Base-by-base conservation (phyloP, 2,329 filamentous ascomycete species). In the Fusarium xylarioides region DNA sequence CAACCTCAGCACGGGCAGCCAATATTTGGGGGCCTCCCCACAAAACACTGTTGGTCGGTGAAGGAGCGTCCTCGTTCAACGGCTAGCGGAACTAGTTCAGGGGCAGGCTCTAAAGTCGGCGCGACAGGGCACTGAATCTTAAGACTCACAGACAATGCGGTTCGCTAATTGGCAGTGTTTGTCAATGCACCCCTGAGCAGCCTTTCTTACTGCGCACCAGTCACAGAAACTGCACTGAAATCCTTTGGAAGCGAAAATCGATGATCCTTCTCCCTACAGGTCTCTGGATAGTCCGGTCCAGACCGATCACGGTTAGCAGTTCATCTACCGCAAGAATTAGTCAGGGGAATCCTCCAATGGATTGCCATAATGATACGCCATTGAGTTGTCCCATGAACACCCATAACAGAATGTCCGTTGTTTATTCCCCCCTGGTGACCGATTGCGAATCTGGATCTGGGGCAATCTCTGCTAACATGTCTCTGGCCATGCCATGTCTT, bases 291-390 rank as follows among this genome's bases (percentile, higher is more conserved):
- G 49, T 53, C 54, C 44, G 37, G 44, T 18, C 68, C 71, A 73
- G 37, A 58, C 71, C 67, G 52, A 71, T 71, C 71, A 58, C 37
- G 60, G 66, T 71, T 74, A 74, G 66, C 44, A 69, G 44, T 65
- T 69, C 65, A 42, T 67, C 63, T 60, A 66, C 50, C 34, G 66
- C 34, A 46, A 61, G 32, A 47, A 69, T 52, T 28, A 58, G 58
- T 50, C 44, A 74, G 70, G 70, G 62, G 54, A 40, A 57, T 67
- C 23, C 11, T 49, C 54, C 44, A 73, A 57, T 58, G 38, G 26
- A 63, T 42, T 28, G 30, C 44, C 34, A 53, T 23, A 26, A 44
- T 46, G 32, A 57, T 37, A 42, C 61, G 46, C 67, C 26, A 42
- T 58, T 56, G 35, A 53, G 49, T 68, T 60, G 35, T 56, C 47